Evolutionary conservation across 2,329 filamentous ascomycete species (phyloP).

Genomic region (Uncinocarpus reesii): DNA sequence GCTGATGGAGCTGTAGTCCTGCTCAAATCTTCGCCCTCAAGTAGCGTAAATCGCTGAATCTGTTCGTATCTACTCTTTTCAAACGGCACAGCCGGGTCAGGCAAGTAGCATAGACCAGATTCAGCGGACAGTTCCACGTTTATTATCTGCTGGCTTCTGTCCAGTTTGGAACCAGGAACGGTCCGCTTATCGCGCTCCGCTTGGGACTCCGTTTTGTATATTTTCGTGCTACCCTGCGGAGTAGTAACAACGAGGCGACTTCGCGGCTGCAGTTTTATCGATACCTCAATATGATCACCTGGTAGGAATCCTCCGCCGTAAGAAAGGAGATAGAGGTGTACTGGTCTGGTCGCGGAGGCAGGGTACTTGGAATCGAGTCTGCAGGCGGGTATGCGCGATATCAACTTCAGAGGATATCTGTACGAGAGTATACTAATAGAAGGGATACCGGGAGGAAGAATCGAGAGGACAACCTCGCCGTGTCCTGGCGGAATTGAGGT

Average conservation of each 20-base stretch:
- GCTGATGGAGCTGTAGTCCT: neutral
- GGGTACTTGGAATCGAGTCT: constrained; percentile 40
- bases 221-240: constrained; percentile 75
- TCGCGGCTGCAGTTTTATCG: constrained; percentile 51
- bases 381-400: constrained; percentile 62
- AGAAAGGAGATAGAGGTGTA: constrained; percentile 79
- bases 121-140: constrained; percentile 40
- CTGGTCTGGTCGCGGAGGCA: constrained; percentile 41
- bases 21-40: constrained; percentile 9
- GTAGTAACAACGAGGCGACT: constrained; percentile 56
- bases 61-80: constrained; percentile 75
- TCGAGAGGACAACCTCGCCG: constrained; percentile 62
- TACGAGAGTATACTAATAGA: constrained; percentile 67
- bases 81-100: constrained; percentile 90
- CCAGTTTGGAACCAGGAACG: constrained; percentile 17
- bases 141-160: constrained; percentile 41
- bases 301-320: constrained; percentile 90
- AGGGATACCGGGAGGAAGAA: constrained; percentile 61
- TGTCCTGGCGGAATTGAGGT: constrained; percentile 63
- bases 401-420: constrained; percentile 89
- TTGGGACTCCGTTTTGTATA: constrained; percentile 65
- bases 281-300: constrained; percentile 69
- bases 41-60: constrained; percentile 61
- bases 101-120: constrained; percentile 55
- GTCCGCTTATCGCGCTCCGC: constrained; percentile 30